A percentile compares a stretch with the other conserved stretches of the same genome.
These are phyloP conservation scores for Penicillium crystallinum DNA, from an alignment of 495 filamentous ascomycete genomes.

Conservation along the genomic window DNA sequence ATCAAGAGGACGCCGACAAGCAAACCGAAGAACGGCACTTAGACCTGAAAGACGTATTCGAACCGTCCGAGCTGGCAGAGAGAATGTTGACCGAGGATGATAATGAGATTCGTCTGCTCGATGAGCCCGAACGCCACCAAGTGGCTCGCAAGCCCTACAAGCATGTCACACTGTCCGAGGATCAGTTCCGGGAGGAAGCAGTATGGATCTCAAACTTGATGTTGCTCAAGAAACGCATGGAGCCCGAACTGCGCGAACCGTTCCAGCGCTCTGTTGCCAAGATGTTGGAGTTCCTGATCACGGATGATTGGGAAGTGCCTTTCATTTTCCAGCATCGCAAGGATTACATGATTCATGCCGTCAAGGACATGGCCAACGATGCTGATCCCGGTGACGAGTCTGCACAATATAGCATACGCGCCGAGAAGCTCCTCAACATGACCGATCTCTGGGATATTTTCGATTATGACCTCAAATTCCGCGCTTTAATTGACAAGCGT, in stretches of 20 bases:
- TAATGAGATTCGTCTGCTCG: slow-evolving; percentile 75
- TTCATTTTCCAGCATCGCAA: slow-evolving; percentile 98
- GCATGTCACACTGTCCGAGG: slow-evolving; percentile 65
- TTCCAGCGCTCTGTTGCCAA: slow-evolving; percentile 85
- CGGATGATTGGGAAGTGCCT: slow-evolving; percentile 89
- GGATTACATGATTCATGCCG: slow-evolving; percentile 93
- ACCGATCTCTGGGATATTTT: slow-evolving; percentile 92
- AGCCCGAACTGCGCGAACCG: slow-evolving; percentile 63
- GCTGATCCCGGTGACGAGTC: slow-evolving; percentile 56
- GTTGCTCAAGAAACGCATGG: slow-evolving; percentile 74
- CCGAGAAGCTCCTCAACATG: slow-evolving; percentile 86
- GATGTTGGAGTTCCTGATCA: slow-evolving; percentile 90
- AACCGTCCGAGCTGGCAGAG: slow-evolving; percentile 88
- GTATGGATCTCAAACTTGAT: slow-evolving; percentile 86
- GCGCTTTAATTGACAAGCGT: slow-evolving; percentile 83
- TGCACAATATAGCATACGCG: slow-evolving; percentile 65
- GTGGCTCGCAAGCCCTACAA: slow-evolving; percentile 83
- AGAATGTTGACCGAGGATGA: slow-evolving; percentile 94
- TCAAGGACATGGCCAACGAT: slow-evolving; percentile 56
- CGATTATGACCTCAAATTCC: slow-evolving; percentile 90
- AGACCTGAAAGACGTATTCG: slow-evolving; percentile 96
- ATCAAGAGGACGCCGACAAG: slow-evolving; percentile 60
- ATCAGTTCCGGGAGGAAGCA: slow-evolving; percentile 83
- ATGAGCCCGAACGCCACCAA: slow-evolving; percentile 93
- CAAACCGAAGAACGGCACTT: slow-evolving; percentile 66